Evolutionary conservation across 176 grass and related monocot species (phyloP), one percentile per base, ranked within the genome.

Genomic region (Oryza brachyantha): DNA sequence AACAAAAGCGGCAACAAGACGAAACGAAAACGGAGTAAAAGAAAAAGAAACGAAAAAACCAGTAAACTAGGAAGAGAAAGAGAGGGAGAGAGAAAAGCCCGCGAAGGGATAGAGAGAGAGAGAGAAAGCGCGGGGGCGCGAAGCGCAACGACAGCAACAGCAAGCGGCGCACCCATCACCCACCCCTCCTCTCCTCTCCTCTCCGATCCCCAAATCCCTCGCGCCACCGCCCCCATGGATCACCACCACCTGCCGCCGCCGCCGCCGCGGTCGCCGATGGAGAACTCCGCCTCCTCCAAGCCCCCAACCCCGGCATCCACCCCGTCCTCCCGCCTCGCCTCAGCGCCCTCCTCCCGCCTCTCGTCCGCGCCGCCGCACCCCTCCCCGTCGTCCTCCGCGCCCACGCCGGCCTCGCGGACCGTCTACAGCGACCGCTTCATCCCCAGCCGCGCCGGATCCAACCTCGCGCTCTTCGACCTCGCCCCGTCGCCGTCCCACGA

Each of bases 401-500:
- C 76, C 76, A 71, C 92, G 19, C 81, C 96, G 19, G 65, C 73
- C 26, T 90, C 92, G 13, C 67, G 88, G 43, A 90, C 86, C 1
- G 79, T 89, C 37, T 96, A 93, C 84, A 94, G 88, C 81, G 83
- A 96, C 88, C 84, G 93, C 38, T 96, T 96, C 84, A 96, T 96
- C 73, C 93, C 93, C 74, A 96, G 93, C 81, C 93, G 93, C 54
- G 26, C 85, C 43, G 93, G 90, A 79, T 96, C 86, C 75, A 94
- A 99, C 69, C 89, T 91, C 77, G 86, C 88, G 19, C 81, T 94
- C 74, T 91, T 91, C 75, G 90, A 90, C 85, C 87, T 91, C n/a
- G 52, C 64, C 35, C 61, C 80, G n/a, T 75, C 64, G 63, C 85
- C 75, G 6, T 14, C 79, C 12, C 54, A 45, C 38, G 57, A 36